A percentile compares a stretch with the other conserved stretches of the same genome.
Evolutionary conservation across 2,329 filamentous ascomycete genomes (phyloP).

Genomic region (Phyllosticta paracitricarpa): DNA sequence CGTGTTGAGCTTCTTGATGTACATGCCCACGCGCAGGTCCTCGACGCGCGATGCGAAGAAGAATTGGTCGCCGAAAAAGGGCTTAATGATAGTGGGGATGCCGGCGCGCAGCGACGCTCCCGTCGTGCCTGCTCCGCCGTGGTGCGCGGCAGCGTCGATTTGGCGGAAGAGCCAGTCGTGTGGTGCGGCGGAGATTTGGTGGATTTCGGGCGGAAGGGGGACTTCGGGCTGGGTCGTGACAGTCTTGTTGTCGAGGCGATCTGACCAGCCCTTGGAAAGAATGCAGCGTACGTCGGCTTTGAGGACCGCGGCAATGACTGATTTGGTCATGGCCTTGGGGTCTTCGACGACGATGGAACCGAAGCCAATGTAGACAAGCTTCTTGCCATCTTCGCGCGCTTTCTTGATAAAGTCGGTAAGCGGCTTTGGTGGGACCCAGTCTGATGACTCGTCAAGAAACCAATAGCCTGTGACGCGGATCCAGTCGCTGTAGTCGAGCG

Average conservation of each 20-base stretch:
- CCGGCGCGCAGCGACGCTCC: constrained; percentile 86
- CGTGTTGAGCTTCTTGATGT: constrained; percentile 81
- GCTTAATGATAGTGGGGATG: constrained; percentile 86
- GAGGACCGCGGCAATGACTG: constrained; percentile 83
- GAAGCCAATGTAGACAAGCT: constrained; percentile 93
- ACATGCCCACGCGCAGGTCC: constrained; percentile 85
- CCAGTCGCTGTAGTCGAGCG: constrained; percentile 95
- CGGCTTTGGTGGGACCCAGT: constrained; percentile 65
- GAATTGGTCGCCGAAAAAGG: constrained; percentile 96
- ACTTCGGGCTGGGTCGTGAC: constrained; percentile 36
- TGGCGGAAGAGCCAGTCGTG: constrained; percentile 96
- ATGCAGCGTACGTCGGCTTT: constrained; percentile 93
- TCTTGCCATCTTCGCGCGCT: constrained; percentile 72
- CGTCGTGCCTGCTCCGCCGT: constrained; percentile 90
- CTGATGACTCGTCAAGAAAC: constrained; percentile 71
- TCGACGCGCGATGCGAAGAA: constrained; percentile 89
- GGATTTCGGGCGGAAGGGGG: constrained; percentile 66
- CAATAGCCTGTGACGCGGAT: constrained; percentile 95
- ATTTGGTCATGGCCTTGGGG: constrained; percentile 75
- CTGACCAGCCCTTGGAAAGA: constrained; percentile 93
- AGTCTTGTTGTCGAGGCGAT: constrained; percentile 52
- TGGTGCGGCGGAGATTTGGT: constrained; percentile 79
- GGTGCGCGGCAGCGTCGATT: constrained; percentile 88
- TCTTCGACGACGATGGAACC: constrained; percentile 92
- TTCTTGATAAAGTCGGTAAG: constrained; percentile 73